Percentiles rank a stretch among this genome's conserved stretches.
Conservation (phyloP, 2,329 filamentous ascomycete genomes). For the Verticillium dahliae region DNA sequence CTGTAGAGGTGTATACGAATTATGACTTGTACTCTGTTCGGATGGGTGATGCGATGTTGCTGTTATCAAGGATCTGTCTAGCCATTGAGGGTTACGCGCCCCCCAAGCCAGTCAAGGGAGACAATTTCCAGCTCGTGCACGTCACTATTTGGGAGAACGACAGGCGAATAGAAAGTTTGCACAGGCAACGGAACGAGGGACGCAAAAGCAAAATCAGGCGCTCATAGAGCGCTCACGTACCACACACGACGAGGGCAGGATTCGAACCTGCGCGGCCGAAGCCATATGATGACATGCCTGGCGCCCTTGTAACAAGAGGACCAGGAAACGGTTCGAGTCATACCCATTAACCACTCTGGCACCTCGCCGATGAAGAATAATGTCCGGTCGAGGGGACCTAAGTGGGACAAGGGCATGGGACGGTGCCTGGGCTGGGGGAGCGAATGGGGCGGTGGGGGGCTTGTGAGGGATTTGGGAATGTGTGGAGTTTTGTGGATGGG, state of each 20-base stretch:
- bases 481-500: too few relatives aligned
- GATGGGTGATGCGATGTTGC: too few relatives aligned
- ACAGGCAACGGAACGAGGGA: background rate
- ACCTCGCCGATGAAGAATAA: constrained; percentile 4
- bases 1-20: too few relatives aligned
- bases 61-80: too few relatives aligned
- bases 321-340: constrained; percentile 4
- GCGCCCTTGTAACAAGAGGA: background rate
- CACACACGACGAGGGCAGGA: constrained; percentile 5
- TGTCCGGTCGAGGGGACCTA: background rate
- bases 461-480: background rate
- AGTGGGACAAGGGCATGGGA: background rate
- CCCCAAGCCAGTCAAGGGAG: too few relatives aligned
- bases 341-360: constrained; percentile 8
- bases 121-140: too few relatives aligned
- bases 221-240: background rate
- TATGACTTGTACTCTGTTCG: too few relatives aligned
- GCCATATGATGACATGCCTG: constrained; percentile 2
- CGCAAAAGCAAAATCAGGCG: background rate
- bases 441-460: background rate
- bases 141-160: too few relatives aligned
- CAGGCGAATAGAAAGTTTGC: background rate
- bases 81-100: too few relatives aligned
- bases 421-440: background rate
- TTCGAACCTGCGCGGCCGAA: constrained; percentile 10